A percentile compares a stretch with the other conserved stretches of the same genome.
These are phyloP conservation scores for Naganishia sp. DNA, from an alignment of 1,284 basidiomycete genomes.

Conservation along the genomic window DNA sequence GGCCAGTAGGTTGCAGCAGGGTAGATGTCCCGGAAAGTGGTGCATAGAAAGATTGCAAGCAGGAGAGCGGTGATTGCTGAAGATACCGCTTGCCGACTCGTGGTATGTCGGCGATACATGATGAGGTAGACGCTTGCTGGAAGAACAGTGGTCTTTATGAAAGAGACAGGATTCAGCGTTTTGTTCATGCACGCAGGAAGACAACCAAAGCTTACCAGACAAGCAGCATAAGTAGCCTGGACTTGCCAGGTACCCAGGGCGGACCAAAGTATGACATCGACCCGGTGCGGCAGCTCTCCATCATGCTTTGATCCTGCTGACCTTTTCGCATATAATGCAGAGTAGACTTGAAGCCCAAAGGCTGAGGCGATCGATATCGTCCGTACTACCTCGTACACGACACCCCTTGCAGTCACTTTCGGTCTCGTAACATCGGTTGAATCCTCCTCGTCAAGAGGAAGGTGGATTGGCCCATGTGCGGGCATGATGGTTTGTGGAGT, in stretches of 20 bases:
- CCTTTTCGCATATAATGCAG: not conserved
- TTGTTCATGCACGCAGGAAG: not conserved
- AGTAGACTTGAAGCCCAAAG: constrained; percentile 9
- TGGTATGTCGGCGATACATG: constrained; percentile 1
- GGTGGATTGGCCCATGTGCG: constrained; percentile 11
- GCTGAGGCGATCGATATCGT: constrained; percentile 2
- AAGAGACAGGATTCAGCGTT: not conserved
- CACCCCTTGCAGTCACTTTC: not conserved
- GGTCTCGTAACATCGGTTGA: not conserved
- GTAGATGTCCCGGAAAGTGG: constrained; percentile 65
- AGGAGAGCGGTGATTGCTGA: constrained; percentile 49
- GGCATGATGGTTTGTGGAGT: not conserved
- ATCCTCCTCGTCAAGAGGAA: constrained; percentile 1
- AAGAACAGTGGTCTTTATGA: not conserved
- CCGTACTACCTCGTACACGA: constrained; percentile 1
- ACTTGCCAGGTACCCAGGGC: constrained; percentile 13
- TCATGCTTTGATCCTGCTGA: not conserved
- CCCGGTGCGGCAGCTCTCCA: not conserved
- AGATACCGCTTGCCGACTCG: not conserved
- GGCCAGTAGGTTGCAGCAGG: constrained; percentile 61
- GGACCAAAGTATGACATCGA: constrained; percentile 13
- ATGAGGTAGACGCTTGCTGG: constrained; percentile 11
- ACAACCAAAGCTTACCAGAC: constrained; percentile 7
- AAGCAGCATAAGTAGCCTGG: constrained; percentile 1
- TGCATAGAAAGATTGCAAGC: constrained; percentile 56